These are phyloP conservation scores for Blastobotrys serpentis DNA, from an alignment of 1,139 yeast genomes.

Conservation along the genomic window DNA sequence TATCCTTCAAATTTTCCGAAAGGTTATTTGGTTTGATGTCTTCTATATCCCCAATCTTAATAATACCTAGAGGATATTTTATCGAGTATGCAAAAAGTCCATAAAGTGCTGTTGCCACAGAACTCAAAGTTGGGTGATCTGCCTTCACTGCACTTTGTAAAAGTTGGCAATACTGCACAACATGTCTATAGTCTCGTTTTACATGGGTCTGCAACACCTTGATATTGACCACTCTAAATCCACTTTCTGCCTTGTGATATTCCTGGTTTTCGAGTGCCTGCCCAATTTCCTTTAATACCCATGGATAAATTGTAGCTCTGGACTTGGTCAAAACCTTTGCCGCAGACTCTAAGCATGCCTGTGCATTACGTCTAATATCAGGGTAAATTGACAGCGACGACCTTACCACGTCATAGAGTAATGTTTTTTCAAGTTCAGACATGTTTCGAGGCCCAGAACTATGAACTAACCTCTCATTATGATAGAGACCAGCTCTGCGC, in stretches of 20 bases:
- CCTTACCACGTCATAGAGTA: conserved; percentile 68
- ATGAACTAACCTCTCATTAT: conserved; percentile 68
- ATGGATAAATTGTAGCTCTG: conserved; percentile 37
- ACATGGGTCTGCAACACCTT: conserved; percentile 38
- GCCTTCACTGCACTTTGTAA: conserved; percentile 57
- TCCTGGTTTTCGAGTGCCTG: conserved; percentile 56
- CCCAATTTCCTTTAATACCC: conserved; percentile 50
- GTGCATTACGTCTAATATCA: conserved; percentile 70
- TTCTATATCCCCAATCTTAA: conserved; percentile 36
- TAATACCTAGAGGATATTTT: conserved; percentile 26
- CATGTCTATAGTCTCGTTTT: conserved; percentile 56
- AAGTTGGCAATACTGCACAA: conserved; percentile 48
- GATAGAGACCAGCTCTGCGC: conserved; percentile 73
- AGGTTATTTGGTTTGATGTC: conserved; percentile 55
- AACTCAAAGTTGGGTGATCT: conserved; percentile 48
- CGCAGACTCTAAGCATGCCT: conserved; percentile 63
- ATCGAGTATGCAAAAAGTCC: conserved; percentile 47
- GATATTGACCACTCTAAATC: conserved; percentile 46
- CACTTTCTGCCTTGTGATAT: conserved; percentile 63
- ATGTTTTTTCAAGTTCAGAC: conserved; percentile 60
- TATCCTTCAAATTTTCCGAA: conserved; percentile 40
- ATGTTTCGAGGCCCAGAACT: conserved; percentile 76
- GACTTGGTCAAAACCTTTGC: conserved; percentile 75
- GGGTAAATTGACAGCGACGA: conserved; percentile 71
- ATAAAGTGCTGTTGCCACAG: conserved; percentile 37